phyloP scores from a whole-genome alignment of 2,329 filamentous ascomycete species.

The Sclerotinia spermophila region DNA sequence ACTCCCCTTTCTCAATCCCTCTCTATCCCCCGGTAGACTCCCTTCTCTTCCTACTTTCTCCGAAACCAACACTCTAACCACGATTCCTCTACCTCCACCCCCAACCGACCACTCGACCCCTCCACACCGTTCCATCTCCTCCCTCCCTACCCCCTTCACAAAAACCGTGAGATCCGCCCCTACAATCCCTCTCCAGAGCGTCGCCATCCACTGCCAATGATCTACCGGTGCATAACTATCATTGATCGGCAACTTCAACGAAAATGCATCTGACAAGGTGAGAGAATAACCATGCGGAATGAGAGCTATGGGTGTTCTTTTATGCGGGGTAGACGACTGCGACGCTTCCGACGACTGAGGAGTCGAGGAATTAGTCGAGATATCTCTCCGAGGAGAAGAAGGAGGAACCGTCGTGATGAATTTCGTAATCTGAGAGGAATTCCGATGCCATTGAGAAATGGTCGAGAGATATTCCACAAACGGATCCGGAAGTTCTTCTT shows the following conservation, averaged over 20 bases:
- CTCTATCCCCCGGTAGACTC: conserved; percentile 74
- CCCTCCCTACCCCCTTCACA: conserved; percentile 43
- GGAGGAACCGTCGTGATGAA: conserved; percentile 45
- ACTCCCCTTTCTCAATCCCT: conserved; percentile 55
- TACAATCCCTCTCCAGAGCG: conserved; percentile 82
- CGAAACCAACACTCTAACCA: conserved; percentile 47
- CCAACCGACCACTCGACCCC: conserved; percentile 56
- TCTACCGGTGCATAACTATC: conserved; percentile 79
- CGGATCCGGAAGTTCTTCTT: conserved; percentile 33
- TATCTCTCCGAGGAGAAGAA: conserved; percentile 3
- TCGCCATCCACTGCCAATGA: conserved; percentile 97
- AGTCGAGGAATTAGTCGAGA: neutral
- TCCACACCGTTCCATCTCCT: conserved; percentile 42
- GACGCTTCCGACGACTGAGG: neutral
- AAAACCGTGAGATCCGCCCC: conserved; percentile 78
- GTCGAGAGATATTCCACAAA: conserved; percentile 62
- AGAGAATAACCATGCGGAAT: conserved; percentile 77
- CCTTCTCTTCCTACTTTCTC: conserved; percentile 52
- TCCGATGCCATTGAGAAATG: conserved; percentile 71
- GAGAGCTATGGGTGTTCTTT: conserved; percentile 64
- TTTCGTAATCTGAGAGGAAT: conserved; percentile 65
- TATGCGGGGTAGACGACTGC: conserved; percentile 26
- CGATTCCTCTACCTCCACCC: conserved; percentile 49
- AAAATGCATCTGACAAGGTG: conserved; percentile 71
- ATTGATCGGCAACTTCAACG: conserved; percentile 67